phyloP scores from a whole-genome alignment of 495 filamentous ascomycete species.

The Daldinia decipiens region DNA sequence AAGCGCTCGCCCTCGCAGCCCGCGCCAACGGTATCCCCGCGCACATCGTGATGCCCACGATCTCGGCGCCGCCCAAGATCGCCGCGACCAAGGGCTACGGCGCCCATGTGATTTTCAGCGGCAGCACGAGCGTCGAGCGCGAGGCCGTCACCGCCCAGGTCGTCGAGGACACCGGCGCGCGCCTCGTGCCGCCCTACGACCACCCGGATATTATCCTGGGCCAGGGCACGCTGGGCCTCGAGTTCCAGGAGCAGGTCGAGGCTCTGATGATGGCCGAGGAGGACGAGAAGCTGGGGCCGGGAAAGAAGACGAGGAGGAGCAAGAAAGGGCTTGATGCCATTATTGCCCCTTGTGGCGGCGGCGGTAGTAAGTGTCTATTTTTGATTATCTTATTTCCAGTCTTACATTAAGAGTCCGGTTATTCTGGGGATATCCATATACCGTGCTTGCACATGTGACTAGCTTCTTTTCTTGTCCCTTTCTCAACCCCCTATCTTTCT shows the following conservation, averaged over 20 bases:
- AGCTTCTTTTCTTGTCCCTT: too few species aligned
- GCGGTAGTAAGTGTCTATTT: conserved; percentile 62
- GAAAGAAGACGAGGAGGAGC: conserved; percentile 4
- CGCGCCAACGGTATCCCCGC: conserved; percentile 67
- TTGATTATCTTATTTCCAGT: background rate
- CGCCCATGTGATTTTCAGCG: conserved; percentile 83
- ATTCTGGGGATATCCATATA: background rate
- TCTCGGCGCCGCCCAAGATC: conserved; percentile 86
- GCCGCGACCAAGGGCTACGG: conserved; percentile 80
- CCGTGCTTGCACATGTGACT: too few species aligned
- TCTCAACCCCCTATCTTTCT: too few species aligned
- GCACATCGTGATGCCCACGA: conserved; percentile 89
- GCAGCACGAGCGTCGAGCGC: conserved; percentile 80
- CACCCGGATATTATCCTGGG: conserved; percentile 91
- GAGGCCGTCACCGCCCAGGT: conserved; percentile 78
- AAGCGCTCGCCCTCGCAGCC: conserved; percentile 91
- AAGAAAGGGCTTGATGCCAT: conserved; percentile 72
- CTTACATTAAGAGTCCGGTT: background rate
- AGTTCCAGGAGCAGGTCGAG: conserved; percentile 76
- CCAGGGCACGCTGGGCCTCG: conserved; percentile 88
- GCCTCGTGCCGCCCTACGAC: conserved; percentile 89
- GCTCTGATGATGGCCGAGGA: conserved; percentile 39
- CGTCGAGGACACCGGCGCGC: conserved; percentile 73
- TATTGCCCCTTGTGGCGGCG: conserved; percentile 87
- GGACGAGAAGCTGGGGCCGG: conserved; percentile 14